phyloP scores from a whole-genome alignment of 2,329 filamentous ascomycete species.

The Arthroderma sp. region DNA sequence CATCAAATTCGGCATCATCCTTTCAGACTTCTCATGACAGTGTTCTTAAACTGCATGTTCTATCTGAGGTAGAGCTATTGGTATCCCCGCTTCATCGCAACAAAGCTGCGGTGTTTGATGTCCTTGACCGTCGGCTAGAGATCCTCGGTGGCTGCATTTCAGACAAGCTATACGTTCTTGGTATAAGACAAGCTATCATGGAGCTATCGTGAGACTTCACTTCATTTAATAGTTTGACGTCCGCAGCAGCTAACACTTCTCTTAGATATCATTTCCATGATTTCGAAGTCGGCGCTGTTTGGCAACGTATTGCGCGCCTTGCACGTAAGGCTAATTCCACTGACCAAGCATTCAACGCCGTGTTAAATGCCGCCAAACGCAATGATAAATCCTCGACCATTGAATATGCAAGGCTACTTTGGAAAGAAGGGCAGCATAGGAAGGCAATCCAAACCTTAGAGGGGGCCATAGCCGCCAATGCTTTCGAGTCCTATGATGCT shows the following conservation, averaged over 20 bases:
- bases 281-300: constrained; percentile 65
- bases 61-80: constrained; percentile 77
- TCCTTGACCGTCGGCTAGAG: constrained; percentile 65
- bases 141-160: constrained; percentile 76
- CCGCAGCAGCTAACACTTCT: constrained; percentile 5
- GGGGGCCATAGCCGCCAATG: constrained; percentile 67
- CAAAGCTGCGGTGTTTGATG: constrained; percentile 31
- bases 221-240: constrained; percentile 2
- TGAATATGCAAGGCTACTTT: constrained; percentile 83
- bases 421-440: constrained; percentile 83
- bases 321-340: constrained; percentile 74
- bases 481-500: constrained; percentile 46
- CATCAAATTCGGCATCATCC: constrained; percentile 62
- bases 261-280: constrained; percentile 46
- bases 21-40: constrained; percentile 71
- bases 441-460: constrained; percentile 90
- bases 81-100: constrained; percentile 22
- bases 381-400: constrained; percentile 81
- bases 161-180: constrained; percentile 88
- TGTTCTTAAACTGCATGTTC: constrained; percentile 73
- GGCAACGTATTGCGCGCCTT: constrained; percentile 73
- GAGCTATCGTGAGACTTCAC: constrained; percentile 42
- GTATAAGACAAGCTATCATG: constrained; percentile 78
- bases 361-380: constrained; percentile 73
- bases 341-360: constrained; percentile 84